Percentiles rank a stretch among this genome's conserved stretches.
phyloP scores from a whole-genome alignment of 2,329 filamentous ascomycete species.

The Aureobasidium sp. region DNA sequence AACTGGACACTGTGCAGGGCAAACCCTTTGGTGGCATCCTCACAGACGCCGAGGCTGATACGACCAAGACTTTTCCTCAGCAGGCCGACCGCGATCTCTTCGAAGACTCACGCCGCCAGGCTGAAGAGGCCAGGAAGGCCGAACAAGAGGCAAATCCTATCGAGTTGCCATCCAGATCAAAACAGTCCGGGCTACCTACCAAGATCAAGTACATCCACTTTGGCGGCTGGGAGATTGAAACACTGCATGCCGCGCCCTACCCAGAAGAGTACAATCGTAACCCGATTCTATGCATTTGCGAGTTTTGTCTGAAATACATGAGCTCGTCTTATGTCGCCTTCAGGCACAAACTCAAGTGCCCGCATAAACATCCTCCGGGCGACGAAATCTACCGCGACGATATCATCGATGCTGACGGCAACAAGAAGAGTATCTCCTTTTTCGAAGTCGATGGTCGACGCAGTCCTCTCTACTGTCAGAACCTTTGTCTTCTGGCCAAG shows the following conservation, averaged over 20 bases:
- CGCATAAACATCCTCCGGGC: slow-evolving; percentile 90
- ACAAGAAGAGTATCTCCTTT: slow-evolving; percentile 51
- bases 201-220: slow-evolving; percentile 99
- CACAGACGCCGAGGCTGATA: slow-evolving; percentile 81
- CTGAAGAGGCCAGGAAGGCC: slow-evolving; percentile 83
- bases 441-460: slow-evolving; percentile 97
- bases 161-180: slow-evolving; percentile 37
- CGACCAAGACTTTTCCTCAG: slow-evolving; percentile 74
- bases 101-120: slow-evolving; percentile 79
- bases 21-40: slow-evolving; percentile 95
- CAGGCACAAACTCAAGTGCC: slow-evolving; percentile 91
- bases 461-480: slow-evolving; percentile 97
- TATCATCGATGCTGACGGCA: slow-evolving; percentile 47
- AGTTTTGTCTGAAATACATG: slow-evolving; percentile 99
- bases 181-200: slow-evolving; percentile 76
- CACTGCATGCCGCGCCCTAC: slow-evolving; percentile 97
- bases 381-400: slow-evolving; percentile 95
- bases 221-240: slow-evolving; percentile 95
- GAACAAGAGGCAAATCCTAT: slow-evolving; percentile 52
- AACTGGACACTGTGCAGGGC: slow-evolving; percentile 77
- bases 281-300: slow-evolving; percentile 94
- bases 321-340: slow-evolving; percentile 97
- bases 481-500: slow-evolving; percentile 90
- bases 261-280: slow-evolving; percentile 98
- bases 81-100: slow-evolving; percentile 76